A percentile compares a stretch with the other conserved stretches of the same genome.
Conservation (phyloP, 163 green algal species). For the Chlorella variabilis region DNA sequence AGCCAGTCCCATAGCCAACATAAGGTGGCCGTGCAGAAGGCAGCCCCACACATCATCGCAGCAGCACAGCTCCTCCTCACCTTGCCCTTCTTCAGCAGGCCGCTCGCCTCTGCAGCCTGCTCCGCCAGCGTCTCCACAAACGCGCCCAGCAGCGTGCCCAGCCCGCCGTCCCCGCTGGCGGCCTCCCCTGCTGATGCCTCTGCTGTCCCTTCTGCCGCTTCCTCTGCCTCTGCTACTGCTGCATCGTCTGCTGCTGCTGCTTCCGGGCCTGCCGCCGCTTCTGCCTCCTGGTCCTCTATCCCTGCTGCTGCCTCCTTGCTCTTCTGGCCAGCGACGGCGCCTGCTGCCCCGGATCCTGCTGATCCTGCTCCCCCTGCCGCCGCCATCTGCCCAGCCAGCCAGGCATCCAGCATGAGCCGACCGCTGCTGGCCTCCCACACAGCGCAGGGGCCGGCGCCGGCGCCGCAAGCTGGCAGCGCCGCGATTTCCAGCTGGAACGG, state of each 20-base stretch:
- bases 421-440: slow-evolving; percentile 41
- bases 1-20: no score
- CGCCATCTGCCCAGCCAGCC: background rate
- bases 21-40: no score
- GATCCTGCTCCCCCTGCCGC: background rate
- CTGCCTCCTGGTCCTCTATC: background rate
- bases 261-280: background rate
- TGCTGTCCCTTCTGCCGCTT: background rate
- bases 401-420: slow-evolving; percentile 30
- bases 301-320: background rate
- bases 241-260: background rate
- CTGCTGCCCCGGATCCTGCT: background rate
- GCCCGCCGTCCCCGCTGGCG: background rate
- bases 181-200: background rate
- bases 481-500: slow-evolving; percentile 33
- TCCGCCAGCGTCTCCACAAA: slow-evolving; percentile 19
- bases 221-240: background rate
- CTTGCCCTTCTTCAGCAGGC: background rate
- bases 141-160: background rate
- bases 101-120: background rate
- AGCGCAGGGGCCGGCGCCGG: slow-evolving; percentile 24
- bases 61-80: no score
- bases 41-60: no score
- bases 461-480: slow-evolving; percentile 2
- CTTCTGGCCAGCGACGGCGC: no score